A percentile compares a stretch with the other conserved stretches of the same genome.
phyloP scores from a whole-genome alignment of 768 basidiomycete species.

The Phlebiopsis gigantea region DNA sequence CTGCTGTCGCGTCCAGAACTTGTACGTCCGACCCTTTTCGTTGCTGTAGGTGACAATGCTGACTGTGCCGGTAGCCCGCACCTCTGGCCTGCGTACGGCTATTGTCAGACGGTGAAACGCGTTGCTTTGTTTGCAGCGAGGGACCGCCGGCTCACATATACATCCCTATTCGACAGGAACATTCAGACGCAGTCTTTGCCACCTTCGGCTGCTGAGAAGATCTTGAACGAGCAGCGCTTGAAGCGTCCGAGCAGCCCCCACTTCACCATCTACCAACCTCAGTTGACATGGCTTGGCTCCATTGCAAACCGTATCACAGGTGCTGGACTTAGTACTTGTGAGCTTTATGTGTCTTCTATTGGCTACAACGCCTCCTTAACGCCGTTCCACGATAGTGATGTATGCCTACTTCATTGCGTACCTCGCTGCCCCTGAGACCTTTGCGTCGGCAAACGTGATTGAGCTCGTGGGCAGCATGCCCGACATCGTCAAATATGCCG shows the following conservation, averaged over 20 bases:
- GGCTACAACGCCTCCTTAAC: not conserved
- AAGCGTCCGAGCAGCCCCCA: slow-evolving; percentile 90
- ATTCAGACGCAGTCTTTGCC: slow-evolving; percentile 65
- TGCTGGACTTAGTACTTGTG: slow-evolving; percentile 69
- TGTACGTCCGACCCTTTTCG: slow-evolving; percentile 20
- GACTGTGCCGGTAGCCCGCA: slow-evolving; percentile 16
- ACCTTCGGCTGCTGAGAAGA: slow-evolving; percentile 48
- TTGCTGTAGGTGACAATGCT: not conserved
- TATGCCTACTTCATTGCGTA: slow-evolving; percentile 87
- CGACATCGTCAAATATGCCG: slow-evolving; percentile 66
- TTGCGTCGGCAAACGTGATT: slow-evolving; percentile 76
- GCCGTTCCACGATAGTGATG: slow-evolving; percentile 47
- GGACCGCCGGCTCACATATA: not conserved
- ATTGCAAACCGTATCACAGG: slow-evolving; percentile 89
- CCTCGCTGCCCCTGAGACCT: slow-evolving; percentile 73
- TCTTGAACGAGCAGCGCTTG: slow-evolving; percentile 85
- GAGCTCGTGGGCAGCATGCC: slow-evolving; percentile 69
- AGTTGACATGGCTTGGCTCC: slow-evolving; percentile 86
- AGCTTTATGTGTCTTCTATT: slow-evolving; percentile 26
- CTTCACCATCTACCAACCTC: slow-evolving; percentile 94
- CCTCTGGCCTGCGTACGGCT: slow-evolving; percentile 17
- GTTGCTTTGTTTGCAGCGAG: not conserved
- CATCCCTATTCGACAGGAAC: slow-evolving; percentile 29
- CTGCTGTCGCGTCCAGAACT: slow-evolving; percentile 32
- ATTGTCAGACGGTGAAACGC: slow-evolving; percentile 19